Percentiles rank a stretch among this genome's conserved stretches.
These are phyloP conservation scores for Podila epigama DNA, from an alignment of 192 early-diverging fungal species.

Conservation along the genomic window DNA sequence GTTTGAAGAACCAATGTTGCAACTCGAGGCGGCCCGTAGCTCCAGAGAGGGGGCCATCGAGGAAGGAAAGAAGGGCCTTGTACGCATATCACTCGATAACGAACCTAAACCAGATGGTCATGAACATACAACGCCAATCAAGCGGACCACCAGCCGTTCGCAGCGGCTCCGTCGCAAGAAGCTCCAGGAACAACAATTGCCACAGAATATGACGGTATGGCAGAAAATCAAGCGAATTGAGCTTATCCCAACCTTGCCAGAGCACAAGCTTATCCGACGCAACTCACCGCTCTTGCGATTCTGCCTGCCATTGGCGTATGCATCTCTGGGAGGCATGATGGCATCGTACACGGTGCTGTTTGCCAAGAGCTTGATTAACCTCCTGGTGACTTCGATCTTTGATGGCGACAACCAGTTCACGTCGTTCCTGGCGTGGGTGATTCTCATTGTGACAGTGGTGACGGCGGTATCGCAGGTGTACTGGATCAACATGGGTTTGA, in stretches of 20 bases:
- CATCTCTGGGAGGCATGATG: constrained; percentile 79
- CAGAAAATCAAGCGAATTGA: constrained; percentile 23
- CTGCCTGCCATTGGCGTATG: constrained; percentile 75
- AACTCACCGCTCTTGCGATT: constrained; percentile 58
- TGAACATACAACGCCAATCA: not conserved
- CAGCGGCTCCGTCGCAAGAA: not conserved
- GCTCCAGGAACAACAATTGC: not conserved
- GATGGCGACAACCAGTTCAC: constrained; percentile 80
- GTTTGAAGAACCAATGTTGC: constrained; percentile 17
- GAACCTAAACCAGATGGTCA: too few species aligned
- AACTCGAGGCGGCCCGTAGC: too few species aligned
- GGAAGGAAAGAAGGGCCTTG: too few species aligned
- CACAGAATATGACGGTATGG: constrained; percentile 8
- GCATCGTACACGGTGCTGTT: constrained; percentile 79
- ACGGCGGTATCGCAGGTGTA: constrained; percentile 82
- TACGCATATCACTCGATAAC: too few species aligned
- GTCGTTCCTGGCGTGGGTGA: constrained; percentile 67
- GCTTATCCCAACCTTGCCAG: constrained; percentile 50
- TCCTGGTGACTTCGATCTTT: constrained; percentile 70
- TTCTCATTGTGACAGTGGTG: constrained; percentile 73
- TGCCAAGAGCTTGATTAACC: constrained; percentile 83
- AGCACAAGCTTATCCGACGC: constrained; percentile 53
- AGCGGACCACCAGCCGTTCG: constrained; percentile 4
- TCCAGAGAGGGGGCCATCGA: too few species aligned
- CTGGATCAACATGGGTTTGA: constrained; percentile 86